A percentile compares a stretch with the other conserved stretches of the same genome.
Evolutionary conservation across 2,329 filamentous ascomycete genomes (phyloP).

Genomic region (Penicillium sp.): DNA sequence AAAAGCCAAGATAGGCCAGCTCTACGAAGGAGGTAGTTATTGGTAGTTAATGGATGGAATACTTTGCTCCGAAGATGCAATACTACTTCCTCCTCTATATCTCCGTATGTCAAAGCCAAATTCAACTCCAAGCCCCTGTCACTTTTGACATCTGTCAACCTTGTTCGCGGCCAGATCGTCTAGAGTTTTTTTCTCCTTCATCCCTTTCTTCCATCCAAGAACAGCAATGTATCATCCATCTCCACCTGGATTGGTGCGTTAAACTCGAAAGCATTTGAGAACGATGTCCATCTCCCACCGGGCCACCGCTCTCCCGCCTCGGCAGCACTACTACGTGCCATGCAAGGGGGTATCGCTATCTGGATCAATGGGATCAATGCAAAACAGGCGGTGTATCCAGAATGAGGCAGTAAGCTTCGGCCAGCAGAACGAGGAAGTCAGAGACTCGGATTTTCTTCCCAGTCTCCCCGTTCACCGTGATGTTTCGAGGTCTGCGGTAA

Average conservation of each 20-base stretch:
- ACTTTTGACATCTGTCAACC: constrained; percentile 16
- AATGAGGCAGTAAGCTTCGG: background rate
- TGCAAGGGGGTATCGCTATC: background rate
- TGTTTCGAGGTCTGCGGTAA: background rate
- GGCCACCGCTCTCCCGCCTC: background rate
- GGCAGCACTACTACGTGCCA: background rate
- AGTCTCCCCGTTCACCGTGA: background rate
- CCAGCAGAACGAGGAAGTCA: no score
- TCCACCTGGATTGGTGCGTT: background rate
- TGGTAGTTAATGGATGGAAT: no score
- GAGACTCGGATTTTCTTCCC: background rate
- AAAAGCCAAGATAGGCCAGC: background rate
- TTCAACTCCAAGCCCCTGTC: constrained; percentile 6
- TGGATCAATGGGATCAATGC: background rate
- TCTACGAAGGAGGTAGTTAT: background rate
- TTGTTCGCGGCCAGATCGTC: constrained; percentile 1
- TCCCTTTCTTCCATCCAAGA: background rate
- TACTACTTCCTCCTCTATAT: background rate
- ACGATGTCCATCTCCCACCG: background rate
- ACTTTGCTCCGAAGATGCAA: no score
- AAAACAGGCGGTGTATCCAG: constrained; percentile 10
- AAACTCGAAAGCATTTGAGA: background rate
- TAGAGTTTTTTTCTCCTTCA: background rate
- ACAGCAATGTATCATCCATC: background rate
- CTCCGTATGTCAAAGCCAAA: background rate